Base-by-base conservation (phyloP, 2,329 filamentous ascomycete species). In the Colletotrichum siamense region DNA sequence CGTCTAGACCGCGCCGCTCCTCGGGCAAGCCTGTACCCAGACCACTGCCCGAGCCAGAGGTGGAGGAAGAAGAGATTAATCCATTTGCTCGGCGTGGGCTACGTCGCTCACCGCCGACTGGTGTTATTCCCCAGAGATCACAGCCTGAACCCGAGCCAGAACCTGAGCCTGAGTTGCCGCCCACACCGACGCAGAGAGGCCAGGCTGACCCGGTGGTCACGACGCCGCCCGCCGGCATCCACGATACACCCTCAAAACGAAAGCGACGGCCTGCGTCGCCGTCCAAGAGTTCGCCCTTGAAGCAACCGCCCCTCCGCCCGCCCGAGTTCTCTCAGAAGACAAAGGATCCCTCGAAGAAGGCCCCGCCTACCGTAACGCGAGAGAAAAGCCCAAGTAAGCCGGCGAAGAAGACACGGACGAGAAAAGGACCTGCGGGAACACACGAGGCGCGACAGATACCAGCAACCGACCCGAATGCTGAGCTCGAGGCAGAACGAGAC, bases 101-200 rank as follows among this genome's bases (percentile, higher is more conserved):
- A 28, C 83, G 83, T 9, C 84, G 86, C 34, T 84, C 81, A 32
- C 87, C 79, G 32, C 85, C 79, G n/a, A 83, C 76, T 22, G 78
- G 61, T 62, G 78, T n/a, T 6, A 28, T 57, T 12, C 34, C 62
- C 16, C 26, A 61, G 24, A 69, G 70, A 32, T 34, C 44, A 63
- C 72, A 72, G 1, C 30, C 57, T 6, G 26, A 62, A 30, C 64
- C 75, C 55, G 74, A 66, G 65, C 76, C 69, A 2, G 73, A 69
- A 15, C 34, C 79, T 18, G 92, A 94, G 79, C 92, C 92, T 2
- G 92, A 94, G 64, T 86, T 95, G 7, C 93, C 93, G 5, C 91
- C 91, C 0, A 91, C 91, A 0, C 89, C 89, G 1, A 86, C 87
- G 34, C 86, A 89, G 64, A 85, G 84, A 49, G 87, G 87, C 5